Conservation (phyloP, 176 grass and related monocot species). For the Musa itinerans region DNA sequence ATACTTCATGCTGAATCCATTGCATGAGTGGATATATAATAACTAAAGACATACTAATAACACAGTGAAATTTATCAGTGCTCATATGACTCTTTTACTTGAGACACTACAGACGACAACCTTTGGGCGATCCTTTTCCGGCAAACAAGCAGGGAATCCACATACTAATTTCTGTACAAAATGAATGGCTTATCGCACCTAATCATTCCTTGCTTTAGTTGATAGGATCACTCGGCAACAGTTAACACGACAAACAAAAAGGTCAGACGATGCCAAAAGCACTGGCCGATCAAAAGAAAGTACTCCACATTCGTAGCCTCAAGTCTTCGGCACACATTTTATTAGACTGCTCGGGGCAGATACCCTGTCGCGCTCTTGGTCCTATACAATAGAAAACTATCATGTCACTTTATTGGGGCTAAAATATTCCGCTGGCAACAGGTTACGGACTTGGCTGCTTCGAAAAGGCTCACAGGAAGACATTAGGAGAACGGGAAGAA, state of each 20-base stretch:
- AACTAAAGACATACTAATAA: too few relatives aligned
- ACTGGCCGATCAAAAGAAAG: too few relatives aligned
- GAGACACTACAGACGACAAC: too few relatives aligned
- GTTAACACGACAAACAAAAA: neutral
- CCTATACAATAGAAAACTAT: constrained; percentile 4
- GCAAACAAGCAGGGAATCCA: too few relatives aligned
- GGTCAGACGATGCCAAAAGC: too few relatives aligned
- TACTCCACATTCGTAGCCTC: neutral
- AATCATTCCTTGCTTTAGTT: constrained; percentile 5
- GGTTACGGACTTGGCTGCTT: neutral
- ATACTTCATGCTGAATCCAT: too few relatives aligned
- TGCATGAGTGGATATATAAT: too few relatives aligned
- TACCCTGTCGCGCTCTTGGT: constrained; percentile 5
- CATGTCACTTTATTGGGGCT: neutral
- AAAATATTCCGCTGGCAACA: neutral
- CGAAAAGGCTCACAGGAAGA: neutral
- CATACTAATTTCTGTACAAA: too few relatives aligned
- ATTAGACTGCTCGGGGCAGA: neutral
- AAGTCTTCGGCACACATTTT: neutral
- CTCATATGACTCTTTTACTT: too few relatives aligned
- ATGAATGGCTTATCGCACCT: neutral
- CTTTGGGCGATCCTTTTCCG: too few relatives aligned
- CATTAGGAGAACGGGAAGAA: neutral
- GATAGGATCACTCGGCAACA: neutral
- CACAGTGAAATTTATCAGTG: too few relatives aligned